Conservation (phyloP, 441 rosid species). For the Syzygium malaccense region DNA sequence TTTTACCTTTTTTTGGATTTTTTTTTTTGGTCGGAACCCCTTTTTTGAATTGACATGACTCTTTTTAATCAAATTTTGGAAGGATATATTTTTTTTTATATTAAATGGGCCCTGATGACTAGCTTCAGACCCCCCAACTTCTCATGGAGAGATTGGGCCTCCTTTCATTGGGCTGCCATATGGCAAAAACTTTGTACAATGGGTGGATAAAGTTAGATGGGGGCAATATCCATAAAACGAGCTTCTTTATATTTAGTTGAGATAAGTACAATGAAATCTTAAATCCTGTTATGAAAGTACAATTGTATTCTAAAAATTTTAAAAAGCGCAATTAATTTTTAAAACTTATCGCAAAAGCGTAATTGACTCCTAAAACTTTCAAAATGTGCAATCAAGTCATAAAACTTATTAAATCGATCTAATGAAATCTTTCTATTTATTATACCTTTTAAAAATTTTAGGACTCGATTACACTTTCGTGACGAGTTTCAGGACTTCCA, state of each 20-base stretch:
- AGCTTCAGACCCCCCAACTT: background rate
- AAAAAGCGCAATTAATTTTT: too few relatives aligned
- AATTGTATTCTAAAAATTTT: too few relatives aligned
- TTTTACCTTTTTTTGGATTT: too few relatives aligned
- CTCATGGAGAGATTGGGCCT: background rate
- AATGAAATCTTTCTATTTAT: too few relatives aligned
- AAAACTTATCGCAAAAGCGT: too few relatives aligned
- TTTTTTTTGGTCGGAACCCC: too few relatives aligned
- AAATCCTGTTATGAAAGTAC: too few relatives aligned
- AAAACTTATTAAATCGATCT: rapidly evolving
- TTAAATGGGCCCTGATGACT: background rate
- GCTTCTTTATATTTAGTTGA: background rate
- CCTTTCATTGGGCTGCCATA: background rate
- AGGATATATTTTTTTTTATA: too few relatives aligned
- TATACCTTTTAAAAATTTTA: too few relatives aligned
- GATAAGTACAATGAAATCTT: rapidly evolving
- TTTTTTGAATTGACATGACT: background rate
- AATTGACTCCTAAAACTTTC: too few relatives aligned
- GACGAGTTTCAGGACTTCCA: rapidly evolving
- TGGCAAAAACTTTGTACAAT: background rate
- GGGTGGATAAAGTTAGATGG: background rate
- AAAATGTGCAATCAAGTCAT: too few relatives aligned
- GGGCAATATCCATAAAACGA: background rate
- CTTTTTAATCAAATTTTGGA: background rate
- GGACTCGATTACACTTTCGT: too few relatives aligned